A percentile compares a stretch with the other conserved stretches of the same genome.
Conservation (phyloP, 2,329 filamentous ascomycete genomes). For the Monosporascus sp. region DNA sequence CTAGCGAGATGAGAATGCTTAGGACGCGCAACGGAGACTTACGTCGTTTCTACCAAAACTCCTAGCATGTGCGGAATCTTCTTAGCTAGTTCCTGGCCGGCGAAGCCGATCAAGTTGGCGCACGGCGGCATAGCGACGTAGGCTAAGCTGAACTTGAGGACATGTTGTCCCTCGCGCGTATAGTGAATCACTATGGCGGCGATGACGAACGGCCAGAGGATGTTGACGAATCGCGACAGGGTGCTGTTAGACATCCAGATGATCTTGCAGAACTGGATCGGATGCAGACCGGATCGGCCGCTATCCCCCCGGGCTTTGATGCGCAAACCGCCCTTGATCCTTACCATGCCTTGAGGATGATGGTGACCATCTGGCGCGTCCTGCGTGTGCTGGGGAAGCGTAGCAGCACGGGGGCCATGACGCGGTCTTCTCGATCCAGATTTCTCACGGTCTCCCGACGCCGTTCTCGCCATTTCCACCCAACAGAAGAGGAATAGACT, state of each 20-base stretch:
- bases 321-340: conserved; percentile 14
- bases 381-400: conserved; percentile 21
- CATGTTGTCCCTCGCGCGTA: conserved; percentile 36
- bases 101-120: conserved; percentile 71
- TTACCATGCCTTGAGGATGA: neutral
- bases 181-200: conserved; percentile 61
- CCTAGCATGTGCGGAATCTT: conserved; percentile 72
- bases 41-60: conserved; percentile 55
- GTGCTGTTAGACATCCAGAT: conserved; percentile 59
- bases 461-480: conserved; percentile 3
- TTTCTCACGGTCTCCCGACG: conserved; percentile 13
- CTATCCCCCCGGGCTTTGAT: conserved; percentile 54
- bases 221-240: conserved; percentile 60
- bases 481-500: neutral
- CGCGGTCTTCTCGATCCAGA: conserved; percentile 6
- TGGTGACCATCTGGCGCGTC: conserved; percentile 15
- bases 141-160: conserved; percentile 63
- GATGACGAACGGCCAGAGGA: conserved; percentile 72
- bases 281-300: conserved; percentile 61
- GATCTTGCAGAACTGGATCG: conserved; percentile 57
- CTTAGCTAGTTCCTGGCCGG: conserved; percentile 64
- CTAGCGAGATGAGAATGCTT: neutral
- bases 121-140: conserved; percentile 75
- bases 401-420: conserved; percentile 13
- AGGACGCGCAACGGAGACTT: conserved; percentile 27